Base-by-base conservation (phyloP, 2,329 filamentous ascomycete genomes). In the Sporothrix inflata region DNA sequence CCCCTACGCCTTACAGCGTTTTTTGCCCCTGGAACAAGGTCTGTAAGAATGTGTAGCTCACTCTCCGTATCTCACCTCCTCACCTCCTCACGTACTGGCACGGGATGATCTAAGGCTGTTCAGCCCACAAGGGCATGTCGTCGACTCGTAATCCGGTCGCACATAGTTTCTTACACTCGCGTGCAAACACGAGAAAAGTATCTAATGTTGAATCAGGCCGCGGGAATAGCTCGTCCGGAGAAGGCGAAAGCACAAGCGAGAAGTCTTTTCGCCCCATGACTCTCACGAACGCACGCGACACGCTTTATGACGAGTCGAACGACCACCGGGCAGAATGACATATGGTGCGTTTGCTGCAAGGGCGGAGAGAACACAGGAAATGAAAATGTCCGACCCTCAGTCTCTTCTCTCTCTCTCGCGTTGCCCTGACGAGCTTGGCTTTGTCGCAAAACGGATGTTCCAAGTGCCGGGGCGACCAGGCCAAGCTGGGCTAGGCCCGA, bases 381-480 rank as follows among this genome's bases (percentile, higher is more conserved):
- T 21, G 16, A 49, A 49, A 66, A 30, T 47, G 24, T 19, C 61
- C 61, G 40, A 21, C 19, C 11, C 21, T 19, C n/a, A n/a, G n/a
- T n/a, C n/a, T 47, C 45, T 3, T n/a, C 7, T 45, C 12, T 24
- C 60, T 40, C 8, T 63, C 14, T 65, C 34, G 38, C 34, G 8
- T 38, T 60, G 30, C 55, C 16, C 21, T 45, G 38, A 45, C 38
- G n/a, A 34, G 30, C 30, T 34, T 34, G 30, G 6, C 30, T 24
- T 42, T 42, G 57, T 45, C 38, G 38, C n/a, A 27, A 6, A 42
- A 16, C 38, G 60, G 38, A 65, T 45, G 60, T 65, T 45, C 63
- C 63, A 49, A 66, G 42, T 66, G 63, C 63, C 63, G 63, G 63
- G 61, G 61, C 21, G 60, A 45, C 60, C 61, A 47, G 61, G 61